phyloP scores from a whole-genome alignment of 257 asterid species.

The Solanum etuberosum region DNA sequence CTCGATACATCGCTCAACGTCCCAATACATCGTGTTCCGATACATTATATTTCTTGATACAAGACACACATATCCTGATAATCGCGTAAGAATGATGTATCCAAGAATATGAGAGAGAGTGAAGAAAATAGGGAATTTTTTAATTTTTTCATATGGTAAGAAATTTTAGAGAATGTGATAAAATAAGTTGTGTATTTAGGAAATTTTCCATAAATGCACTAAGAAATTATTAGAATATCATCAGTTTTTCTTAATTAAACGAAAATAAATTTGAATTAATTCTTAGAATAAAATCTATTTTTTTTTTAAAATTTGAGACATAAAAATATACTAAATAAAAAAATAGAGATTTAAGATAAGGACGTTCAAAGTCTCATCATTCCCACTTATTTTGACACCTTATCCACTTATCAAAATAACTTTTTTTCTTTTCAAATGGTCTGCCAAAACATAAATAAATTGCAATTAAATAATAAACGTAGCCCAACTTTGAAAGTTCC shows the following conservation, averaged over 20 bases:
- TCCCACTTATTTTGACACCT: conserved; percentile 5
- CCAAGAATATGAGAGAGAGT: too few species aligned
- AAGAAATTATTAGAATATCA: background rate
- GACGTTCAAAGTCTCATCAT: background rate
- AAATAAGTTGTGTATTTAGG: too few species aligned
- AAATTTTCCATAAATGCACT: too few species aligned
- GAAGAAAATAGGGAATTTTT: too few species aligned
- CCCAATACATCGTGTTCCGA: accelerated
- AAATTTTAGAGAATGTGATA: too few species aligned
- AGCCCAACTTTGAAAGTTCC: conserved; percentile 2
- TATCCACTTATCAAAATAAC: conserved; percentile 4
- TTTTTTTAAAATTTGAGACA: background rate
- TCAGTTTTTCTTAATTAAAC: background rate
- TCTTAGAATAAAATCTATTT: too few species aligned
- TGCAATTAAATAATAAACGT: background rate
- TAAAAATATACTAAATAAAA: background rate
- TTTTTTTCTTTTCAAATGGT: background rate
- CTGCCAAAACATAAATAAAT: background rate
- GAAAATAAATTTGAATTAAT: too few species aligned
- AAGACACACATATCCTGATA: too few species aligned
- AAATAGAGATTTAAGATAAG: background rate
- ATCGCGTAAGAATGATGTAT: too few species aligned
- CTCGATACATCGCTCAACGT: too few species aligned
- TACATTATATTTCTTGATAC: too few species aligned
- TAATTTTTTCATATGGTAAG: too few species aligned